Conservation (phyloP, 1,139 yeast species). For the Petasospora fabianii region DNA sequence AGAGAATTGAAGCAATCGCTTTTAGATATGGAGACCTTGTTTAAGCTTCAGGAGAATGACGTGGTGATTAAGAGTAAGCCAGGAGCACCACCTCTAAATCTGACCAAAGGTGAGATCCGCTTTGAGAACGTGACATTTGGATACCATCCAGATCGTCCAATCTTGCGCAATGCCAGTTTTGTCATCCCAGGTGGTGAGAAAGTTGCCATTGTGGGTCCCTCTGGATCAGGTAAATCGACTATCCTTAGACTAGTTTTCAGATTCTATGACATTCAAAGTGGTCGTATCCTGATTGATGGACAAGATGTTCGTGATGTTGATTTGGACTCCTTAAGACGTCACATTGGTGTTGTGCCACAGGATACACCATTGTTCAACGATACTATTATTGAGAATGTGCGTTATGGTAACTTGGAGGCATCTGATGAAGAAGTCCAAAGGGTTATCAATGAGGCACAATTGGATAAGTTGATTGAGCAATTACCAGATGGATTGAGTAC, state of each 20-base stretch:
- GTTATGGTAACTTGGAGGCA: constrained; percentile 80
- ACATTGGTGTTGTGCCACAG: constrained; percentile 94
- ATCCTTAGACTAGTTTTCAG: constrained; percentile 79
- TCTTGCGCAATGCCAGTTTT: constrained; percentile 75
- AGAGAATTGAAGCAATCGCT: constrained; percentile 90
- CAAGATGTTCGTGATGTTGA: constrained; percentile 79
- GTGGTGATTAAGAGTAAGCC: constrained; percentile 60
- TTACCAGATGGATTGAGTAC: constrained; percentile 85
- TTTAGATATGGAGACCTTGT: constrained; percentile 88
- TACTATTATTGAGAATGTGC: constrained; percentile 78
- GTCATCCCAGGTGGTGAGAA: constrained; percentile 87
- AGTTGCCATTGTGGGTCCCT: constrained; percentile 92
- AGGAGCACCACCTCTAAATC: constrained; percentile 54
- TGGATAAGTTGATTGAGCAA: constrained; percentile 58
- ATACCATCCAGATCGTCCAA: constrained; percentile 84
- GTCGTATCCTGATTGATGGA: constrained; percentile 82
- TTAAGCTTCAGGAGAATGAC: constrained; percentile 74
- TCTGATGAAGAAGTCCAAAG: constrained; percentile 64
- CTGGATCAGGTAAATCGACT: constrained; percentile 95
- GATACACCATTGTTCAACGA: constrained; percentile 96
- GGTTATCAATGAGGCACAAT: constrained; percentile 67
- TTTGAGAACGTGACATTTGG: constrained; percentile 95
- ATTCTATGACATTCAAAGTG: constrained; percentile 79
- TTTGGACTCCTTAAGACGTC: constrained; percentile 66
- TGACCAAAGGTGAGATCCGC: constrained; percentile 62